Conservation (phyloP, 768 basidiomycete genomes). For the Dioszegia crocea region DNA sequence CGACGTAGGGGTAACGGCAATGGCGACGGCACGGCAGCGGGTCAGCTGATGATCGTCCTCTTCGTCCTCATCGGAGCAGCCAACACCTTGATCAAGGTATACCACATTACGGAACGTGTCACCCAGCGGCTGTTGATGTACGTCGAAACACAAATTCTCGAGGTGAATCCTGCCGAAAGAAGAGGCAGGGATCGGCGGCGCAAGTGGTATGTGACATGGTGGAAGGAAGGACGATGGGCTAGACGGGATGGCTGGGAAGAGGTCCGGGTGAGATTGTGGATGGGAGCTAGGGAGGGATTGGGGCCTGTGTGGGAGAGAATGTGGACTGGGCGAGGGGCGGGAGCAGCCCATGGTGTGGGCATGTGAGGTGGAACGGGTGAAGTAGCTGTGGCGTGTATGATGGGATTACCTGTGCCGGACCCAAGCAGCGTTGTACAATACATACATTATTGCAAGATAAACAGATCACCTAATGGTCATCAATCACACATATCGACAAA, state of each 20-base stretch:
- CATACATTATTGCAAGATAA: neutral
- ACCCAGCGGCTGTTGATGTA: constrained; percentile 25
- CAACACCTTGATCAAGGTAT: constrained; percentile 31
- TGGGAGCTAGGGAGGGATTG: constrained; percentile 9
- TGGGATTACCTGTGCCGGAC: neutral
- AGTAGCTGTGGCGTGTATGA: neutral
- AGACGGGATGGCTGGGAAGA: constrained; percentile 25
- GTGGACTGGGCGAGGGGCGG: constrained; percentile 8
- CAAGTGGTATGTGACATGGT: constrained; percentile 26
- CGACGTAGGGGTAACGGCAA: constrained; percentile 11
- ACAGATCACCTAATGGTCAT: too few species aligned
- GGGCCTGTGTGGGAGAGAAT: constrained; percentile 13
- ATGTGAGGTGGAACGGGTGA: neutral
- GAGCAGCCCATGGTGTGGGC: neutral
- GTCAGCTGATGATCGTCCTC: constrained; percentile 32
- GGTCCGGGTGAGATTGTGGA: constrained; percentile 17
- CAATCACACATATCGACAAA: too few species aligned
- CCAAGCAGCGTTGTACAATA: neutral
- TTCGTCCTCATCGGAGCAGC: constrained; percentile 38
- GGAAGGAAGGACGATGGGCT: constrained; percentile 25
- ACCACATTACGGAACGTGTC: constrained; percentile 10
- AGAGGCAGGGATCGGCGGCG: constrained; percentile 4
- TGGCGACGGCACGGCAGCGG: constrained; percentile 5
- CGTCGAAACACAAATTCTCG: constrained; percentile 40
- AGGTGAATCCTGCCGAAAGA: constrained; percentile 39